Base-by-base conservation (phyloP, 345 rosid genomes). In the Arabis alpina region DNA sequence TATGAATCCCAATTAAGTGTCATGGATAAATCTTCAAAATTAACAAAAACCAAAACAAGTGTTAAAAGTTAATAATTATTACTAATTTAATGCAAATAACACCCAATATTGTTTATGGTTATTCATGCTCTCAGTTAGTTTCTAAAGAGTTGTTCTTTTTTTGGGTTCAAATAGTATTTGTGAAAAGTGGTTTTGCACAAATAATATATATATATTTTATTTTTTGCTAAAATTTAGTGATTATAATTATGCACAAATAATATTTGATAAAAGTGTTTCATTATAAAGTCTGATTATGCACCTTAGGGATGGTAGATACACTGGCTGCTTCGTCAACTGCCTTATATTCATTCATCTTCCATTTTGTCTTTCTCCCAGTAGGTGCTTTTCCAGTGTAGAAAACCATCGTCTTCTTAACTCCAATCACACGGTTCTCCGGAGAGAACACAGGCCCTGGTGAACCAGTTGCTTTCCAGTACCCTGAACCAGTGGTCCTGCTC, bases 281-380 rank as follows among this genome's bases (percentile, higher is more conserved):
- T 49, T 15, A 0, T 9, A 36, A 34, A 28, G 10, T 6, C 37
- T 47, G 15, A 5, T 49, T 61, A 15, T 12, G 58, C 30, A 44
- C 71, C 66, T 41, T 25, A 15, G 68, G 62, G 9, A 1, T 67
- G 54, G 61, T 64, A 44, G 68, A 61, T 40, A 13, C 23, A 25
- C 13, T 6, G 15, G 28, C 27, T 48, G 53, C 50, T 69, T 69
- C 70, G 9, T 75, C 62, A 64, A 76, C 52, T 19, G 62, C 62
- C 30, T 70, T 76, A 36, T 76, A 76, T 13, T 76, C 80, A 54
- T 76, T 76, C 80, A 76, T 70, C 61, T 69, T 76, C 80, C 80
- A 76, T 5, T 64, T 59, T 3, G 80, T 70, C 8, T 76, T 76
- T 55, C 47, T 76, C 3, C 80, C 76, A 0, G 49, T 76, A 6